Evolutionary conservation across 768 basidiomycete genomes (phyloP).

Genomic region (Chalciporus pseudorubinellus): DNA sequence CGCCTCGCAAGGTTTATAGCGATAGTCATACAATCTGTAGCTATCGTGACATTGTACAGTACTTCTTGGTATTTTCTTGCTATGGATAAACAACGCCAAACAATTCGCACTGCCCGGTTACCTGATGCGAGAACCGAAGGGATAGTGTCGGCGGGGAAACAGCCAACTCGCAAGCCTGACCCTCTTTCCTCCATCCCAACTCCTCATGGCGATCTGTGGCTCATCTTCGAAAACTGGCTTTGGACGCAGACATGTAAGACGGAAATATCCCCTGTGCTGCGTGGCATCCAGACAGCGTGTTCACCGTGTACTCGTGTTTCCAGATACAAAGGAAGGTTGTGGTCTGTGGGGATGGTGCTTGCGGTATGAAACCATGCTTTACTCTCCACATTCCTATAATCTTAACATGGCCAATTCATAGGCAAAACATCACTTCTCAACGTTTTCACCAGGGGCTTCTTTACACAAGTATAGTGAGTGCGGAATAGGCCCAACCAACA

Average conservation of each 20-base stretch:
- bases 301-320: conserved; percentile 15
- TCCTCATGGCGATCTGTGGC: conserved; percentile 56
- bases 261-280: neutral
- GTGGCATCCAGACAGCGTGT: conserved; percentile 10
- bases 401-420: conserved; percentile 28
- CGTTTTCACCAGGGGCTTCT: conserved; percentile 88
- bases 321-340: conserved; percentile 65
- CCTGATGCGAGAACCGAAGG: neutral
- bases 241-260: conserved; percentile 39
- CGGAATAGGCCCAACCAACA: neutral
- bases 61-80: conserved; percentile 20
- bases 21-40: conserved; percentile 19
- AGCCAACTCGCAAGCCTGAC: neutral
- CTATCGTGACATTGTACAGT: conserved; percentile 1
- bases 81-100: conserved; percentile 25
- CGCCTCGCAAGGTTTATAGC: too few relatives aligned
- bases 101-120: conserved; percentile 6
- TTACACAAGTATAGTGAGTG: conserved; percentile 89
- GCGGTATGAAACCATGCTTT: conserved; percentile 47
- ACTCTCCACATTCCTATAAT: conserved; percentile 1
- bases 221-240: conserved; percentile 53
- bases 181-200: neutral
- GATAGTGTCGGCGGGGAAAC: neutral
- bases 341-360: conserved; percentile 96
- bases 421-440: conserved; percentile 85